These are phyloP conservation scores for Microsporum audouinii DNA, from an alignment of 2,329 filamentous ascomycete species.

Conservation along the genomic window DNA sequence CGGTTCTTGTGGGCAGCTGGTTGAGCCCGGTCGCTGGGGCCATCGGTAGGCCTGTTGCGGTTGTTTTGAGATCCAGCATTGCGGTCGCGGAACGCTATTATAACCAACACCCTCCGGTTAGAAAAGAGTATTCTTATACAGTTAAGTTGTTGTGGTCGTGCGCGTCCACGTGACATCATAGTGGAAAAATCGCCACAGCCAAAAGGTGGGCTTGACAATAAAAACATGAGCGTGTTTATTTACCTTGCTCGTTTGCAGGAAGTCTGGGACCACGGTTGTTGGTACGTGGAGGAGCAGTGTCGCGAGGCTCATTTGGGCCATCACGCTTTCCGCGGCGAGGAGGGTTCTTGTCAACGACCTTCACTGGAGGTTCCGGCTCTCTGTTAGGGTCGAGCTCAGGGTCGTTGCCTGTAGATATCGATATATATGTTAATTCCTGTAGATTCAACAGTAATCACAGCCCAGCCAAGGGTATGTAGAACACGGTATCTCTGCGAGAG, in stretches of 20 bases:
- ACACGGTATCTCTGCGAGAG: background rate
- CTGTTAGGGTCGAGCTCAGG: constrained; percentile 62
- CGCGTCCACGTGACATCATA: background rate
- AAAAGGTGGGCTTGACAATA: background rate
- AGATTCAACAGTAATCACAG: background rate
- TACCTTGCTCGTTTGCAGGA: constrained; percentile 79
- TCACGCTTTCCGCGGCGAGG: constrained; percentile 77
- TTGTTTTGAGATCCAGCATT: constrained; percentile 71
- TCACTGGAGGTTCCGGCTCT: constrained; percentile 60
- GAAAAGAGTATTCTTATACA: background rate
- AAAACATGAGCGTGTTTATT: constrained; percentile 29
- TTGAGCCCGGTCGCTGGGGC: constrained; percentile 26
- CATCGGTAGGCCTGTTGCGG: constrained; percentile 66
- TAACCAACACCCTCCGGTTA: background rate
- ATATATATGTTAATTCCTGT: constrained; percentile 5
- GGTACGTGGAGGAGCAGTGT: constrained; percentile 16
- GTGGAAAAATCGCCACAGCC: background rate
- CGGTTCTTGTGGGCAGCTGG: constrained; percentile 27
- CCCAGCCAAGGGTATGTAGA: background rate
- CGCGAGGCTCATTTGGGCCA: constrained; percentile 49
- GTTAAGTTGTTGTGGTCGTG: background rate
- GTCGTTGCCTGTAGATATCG: constrained; percentile 48
- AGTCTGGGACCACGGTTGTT: constrained; percentile 39
- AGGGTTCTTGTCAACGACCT: constrained; percentile 75
- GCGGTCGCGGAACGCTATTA: constrained; percentile 75